Conservation (phyloP, 2,329 filamentous ascomycete species). For the Sclerotiophoma versabilis region DNA sequence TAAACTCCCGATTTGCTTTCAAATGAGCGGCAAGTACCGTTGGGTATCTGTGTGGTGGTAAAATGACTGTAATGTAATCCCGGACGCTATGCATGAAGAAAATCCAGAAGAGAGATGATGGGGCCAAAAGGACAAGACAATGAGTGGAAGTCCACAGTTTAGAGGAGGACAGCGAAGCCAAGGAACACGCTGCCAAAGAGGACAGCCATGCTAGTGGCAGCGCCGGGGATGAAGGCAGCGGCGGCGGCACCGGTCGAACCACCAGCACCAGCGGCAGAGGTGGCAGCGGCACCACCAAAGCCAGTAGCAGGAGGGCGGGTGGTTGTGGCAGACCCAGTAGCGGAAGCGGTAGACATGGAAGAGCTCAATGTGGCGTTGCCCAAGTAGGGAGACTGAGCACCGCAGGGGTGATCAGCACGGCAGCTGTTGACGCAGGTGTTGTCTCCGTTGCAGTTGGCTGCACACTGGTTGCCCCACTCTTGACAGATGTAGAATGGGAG, state of each 20-base stretch:
- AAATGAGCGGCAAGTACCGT: constrained; percentile 22
- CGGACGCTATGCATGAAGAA: constrained; percentile 22
- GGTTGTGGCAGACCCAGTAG: constrained; percentile 39
- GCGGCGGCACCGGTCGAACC: constrained; percentile 41
- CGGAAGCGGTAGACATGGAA: constrained; percentile 52
- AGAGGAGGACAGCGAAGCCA: constrained; percentile 60
- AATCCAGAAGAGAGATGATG: constrained; percentile 11
- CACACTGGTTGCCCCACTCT: constrained; percentile 74
- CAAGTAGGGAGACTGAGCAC: constrained; percentile 69
- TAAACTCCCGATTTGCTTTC: constrained; percentile 13
- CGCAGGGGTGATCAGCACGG: constrained; percentile 71
- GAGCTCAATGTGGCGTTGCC: constrained; percentile 62
- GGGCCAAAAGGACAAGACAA: neutral
- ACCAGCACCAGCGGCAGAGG: constrained; percentile 13
- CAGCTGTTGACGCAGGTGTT: constrained; percentile 58
- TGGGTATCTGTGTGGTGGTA: constrained; percentile 19
- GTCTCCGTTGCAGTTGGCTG: constrained; percentile 63
- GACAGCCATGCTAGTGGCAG: constrained; percentile 63
- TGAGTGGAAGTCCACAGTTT: constrained; percentile 14
- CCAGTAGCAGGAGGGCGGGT: constrained; percentile 40
- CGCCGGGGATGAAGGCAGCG: constrained; percentile 60
- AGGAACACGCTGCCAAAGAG: constrained; percentile 63
- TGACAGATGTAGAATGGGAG: constrained; percentile 80
- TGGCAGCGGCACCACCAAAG: constrained; percentile 34
- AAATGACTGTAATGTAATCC: constrained; percentile 23